Base-by-base conservation (phyloP, 352 stramenopile species). In the Phytophthora meadii region DNA sequence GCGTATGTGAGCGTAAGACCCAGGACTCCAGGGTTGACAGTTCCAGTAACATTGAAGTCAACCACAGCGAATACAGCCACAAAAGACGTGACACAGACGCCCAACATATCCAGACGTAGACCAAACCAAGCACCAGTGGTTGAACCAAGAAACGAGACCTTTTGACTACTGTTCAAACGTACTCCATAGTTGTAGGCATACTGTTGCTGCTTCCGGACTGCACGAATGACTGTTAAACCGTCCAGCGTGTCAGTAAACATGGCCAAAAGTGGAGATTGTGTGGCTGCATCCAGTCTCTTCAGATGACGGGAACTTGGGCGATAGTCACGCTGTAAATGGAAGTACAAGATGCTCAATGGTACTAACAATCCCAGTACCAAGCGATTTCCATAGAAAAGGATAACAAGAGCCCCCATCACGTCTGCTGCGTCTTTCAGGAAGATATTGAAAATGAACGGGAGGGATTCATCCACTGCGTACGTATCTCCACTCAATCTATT, bases 1-100 rank as follows among this genome's bases (percentile, higher is more conserved):
- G 92, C 86, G 47, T 98, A 98, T 30, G 87, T 95, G n/a, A 98
- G 78, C 22, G 90, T 96, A n/a, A 98, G 74, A 1, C 91, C 92
- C 1, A 97, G 61, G 1, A 95, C 76, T 1, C 89, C 89, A 10
- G 89, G 77, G 37, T 87, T 87, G 22, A 96, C 74, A 2, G 46
- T 53, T 4, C 73, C 76, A 17, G 68, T 84, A 11, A 84, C 2
- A 8, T 90, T 70, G 37, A 89, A 92, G 15, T 93, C 79, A 6
- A 78, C 57, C 7, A 97, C 88, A 6, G 89, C 88, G 36, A 92
- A 90, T 10, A 96, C 17, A 1, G 65, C 88, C 17, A 96, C 87
- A 47, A 95, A 95, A 2, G 82, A 81, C 14, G 89, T 94, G 32
- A 97, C 84, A 24, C 82, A 79, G 0, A 97, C 80, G 3, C 89